phyloP scores from a whole-genome alignment of 129 eudicot genomes.

The Mikania micrantha region DNA sequence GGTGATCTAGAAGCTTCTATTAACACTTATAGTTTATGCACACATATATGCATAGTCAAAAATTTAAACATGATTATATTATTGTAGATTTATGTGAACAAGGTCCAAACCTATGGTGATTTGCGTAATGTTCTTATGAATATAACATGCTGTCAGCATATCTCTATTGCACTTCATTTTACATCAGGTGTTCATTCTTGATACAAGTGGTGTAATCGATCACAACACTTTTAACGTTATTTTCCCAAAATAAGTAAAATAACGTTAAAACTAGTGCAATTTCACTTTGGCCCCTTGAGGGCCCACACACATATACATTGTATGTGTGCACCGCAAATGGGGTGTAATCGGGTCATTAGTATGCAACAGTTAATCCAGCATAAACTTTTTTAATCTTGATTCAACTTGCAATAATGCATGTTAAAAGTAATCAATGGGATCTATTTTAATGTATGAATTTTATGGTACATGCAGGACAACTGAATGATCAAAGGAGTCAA shows the following conservation, averaged over 20 bases:
- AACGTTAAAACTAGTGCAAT: too few relatives aligned
- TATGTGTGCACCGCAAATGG: too few relatives aligned
- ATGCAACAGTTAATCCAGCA: background rate
- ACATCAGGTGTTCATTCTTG: too few relatives aligned
- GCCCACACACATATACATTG: too few relatives aligned
- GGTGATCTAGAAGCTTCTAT: background rate
- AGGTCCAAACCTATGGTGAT: slow-evolving; percentile 80
- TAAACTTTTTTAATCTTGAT: background rate
- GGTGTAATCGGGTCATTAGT: too few relatives aligned
- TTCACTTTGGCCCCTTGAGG: too few relatives aligned
- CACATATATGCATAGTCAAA: background rate
- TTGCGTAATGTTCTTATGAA: slow-evolving; percentile 94
- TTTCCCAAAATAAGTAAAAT: too few relatives aligned
- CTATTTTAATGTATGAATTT: slow-evolving; percentile 10
- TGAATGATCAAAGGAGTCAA: slow-evolving; percentile 62
- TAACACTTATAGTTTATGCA: background rate
- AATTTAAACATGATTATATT: slow-evolving; percentile 5
- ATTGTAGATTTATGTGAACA: slow-evolving; percentile 82
- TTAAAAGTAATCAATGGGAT: background rate
- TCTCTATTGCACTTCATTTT: too few relatives aligned
- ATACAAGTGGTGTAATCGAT: too few relatives aligned
- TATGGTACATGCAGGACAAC: slow-evolving; percentile 9
- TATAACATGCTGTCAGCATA: too few relatives aligned
- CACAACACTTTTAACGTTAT: too few relatives aligned
- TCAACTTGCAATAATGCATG: background rate